Conservation (phyloP, 1,284 basidiomycete species). For the Apiotrichum sp. region DNA sequence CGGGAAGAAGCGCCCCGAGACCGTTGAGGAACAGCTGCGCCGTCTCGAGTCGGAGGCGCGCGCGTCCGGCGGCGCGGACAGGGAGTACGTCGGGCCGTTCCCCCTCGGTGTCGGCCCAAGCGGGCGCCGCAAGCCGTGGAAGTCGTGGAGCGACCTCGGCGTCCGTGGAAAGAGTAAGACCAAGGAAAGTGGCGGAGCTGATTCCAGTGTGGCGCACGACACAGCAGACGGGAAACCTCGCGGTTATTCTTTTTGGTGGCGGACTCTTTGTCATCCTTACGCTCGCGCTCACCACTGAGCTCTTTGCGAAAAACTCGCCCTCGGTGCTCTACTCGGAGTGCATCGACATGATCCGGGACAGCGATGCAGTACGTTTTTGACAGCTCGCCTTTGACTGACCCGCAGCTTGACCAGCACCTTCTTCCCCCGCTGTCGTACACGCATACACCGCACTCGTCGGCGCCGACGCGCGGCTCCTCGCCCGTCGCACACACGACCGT, state of each 20-base stretch:
- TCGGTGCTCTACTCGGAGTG: constrained; percentile 81
- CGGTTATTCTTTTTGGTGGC: constrained; percentile 76
- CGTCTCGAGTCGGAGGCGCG: constrained; percentile 20
- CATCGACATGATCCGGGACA: constrained; percentile 73
- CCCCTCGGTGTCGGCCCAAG: constrained; percentile 62
- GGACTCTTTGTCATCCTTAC: constrained; percentile 70
- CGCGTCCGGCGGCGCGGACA: constrained; percentile 7
- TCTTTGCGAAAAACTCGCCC: constrained; percentile 88
- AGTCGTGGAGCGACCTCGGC: constrained; percentile 70
- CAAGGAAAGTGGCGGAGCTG: not conserved
- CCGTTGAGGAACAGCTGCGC: constrained; percentile 27
- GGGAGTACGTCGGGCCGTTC: constrained; percentile 65
- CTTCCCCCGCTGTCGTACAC: constrained; percentile 45
- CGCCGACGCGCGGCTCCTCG: constrained; percentile 39
- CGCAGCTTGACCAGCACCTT: constrained; percentile 41
- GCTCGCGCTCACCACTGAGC: constrained; percentile 79
- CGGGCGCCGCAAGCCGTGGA: constrained; percentile 50
- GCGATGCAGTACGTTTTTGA: constrained; percentile 54
- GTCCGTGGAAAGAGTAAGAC: constrained; percentile 73
- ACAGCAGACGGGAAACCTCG: constrained; percentile 69
- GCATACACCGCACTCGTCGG: constrained; percentile 39
- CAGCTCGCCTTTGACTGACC: not conserved
- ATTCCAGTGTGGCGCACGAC: constrained; percentile 66
- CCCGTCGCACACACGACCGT: constrained; percentile 36
- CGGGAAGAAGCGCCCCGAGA: constrained; percentile 4